phyloP scores from a whole-genome alignment of 108 stramenopile species.

The Aurantiochytrium sp. region DNA sequence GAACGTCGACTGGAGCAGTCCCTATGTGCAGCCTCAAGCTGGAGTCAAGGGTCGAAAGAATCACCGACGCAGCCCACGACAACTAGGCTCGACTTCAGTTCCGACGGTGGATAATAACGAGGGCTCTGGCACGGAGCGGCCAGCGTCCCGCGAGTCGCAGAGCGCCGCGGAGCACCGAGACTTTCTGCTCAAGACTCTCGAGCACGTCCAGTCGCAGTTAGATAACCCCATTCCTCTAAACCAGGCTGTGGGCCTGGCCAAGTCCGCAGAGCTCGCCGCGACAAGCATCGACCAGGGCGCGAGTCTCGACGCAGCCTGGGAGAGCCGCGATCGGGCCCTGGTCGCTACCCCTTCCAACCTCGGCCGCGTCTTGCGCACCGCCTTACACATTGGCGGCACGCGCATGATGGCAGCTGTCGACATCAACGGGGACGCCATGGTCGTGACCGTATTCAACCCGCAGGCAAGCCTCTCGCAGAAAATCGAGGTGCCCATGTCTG shows the following conservation, averaged over 20 bases:
- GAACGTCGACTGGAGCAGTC: background rate
- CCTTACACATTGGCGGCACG: background rate
- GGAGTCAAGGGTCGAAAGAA: background rate
- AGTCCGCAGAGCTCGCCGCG: background rate
- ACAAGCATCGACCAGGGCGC: background rate
- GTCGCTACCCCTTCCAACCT: background rate
- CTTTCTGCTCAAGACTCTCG: background rate
- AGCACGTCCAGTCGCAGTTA: background rate
- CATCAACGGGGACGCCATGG: background rate
- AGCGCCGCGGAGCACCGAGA: background rate
- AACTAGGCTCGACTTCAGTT: background rate
- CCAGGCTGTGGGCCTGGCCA: background rate
- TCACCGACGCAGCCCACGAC: background rate
- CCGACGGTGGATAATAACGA: background rate
- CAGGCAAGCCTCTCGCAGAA: background rate
- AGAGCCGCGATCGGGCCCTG: background rate
- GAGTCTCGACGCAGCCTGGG: background rate
- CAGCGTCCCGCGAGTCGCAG: background rate
- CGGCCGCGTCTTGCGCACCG: background rate
- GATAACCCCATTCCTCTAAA: background rate
- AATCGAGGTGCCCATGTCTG: background rate
- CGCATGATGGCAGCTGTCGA: background rate
- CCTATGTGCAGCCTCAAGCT: background rate
- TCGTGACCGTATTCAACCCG: conserved; percentile 9
- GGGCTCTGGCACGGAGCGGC: background rate